phyloP scores from a whole-genome alignment of 352 stramenopile species.

The Pythium aristosporum region DNA sequence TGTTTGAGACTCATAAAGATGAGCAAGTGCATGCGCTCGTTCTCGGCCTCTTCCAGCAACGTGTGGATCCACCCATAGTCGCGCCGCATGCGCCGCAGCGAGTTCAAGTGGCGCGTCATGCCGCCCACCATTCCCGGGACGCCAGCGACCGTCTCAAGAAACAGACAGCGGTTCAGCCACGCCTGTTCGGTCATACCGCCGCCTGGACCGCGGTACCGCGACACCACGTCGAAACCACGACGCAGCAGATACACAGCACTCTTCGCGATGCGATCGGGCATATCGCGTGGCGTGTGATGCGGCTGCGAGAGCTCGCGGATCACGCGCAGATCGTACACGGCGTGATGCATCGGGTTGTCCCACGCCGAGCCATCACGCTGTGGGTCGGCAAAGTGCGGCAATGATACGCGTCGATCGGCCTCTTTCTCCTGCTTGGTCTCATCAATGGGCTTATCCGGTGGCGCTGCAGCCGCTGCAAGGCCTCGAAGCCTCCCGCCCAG shows the following conservation, averaged over 20 bases:
- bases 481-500: background rate
- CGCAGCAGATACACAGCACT: conserved; percentile 47
- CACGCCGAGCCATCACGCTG: conserved; percentile 5
- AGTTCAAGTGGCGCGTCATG: conserved; percentile 74
- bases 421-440: background rate
- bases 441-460: background rate
- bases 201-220: conserved; percentile 46
- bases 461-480: background rate
- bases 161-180: conserved; percentile 69
- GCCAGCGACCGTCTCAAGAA: conserved; percentile 75
- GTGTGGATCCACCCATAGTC: conserved; percentile 92
- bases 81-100: conserved; percentile 70
- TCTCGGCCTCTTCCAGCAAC: conserved; percentile 90
- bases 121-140: conserved; percentile 74
- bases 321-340: conserved; percentile 39
- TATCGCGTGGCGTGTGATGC: conserved; percentile 33
- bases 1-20: conserved; percentile 91
- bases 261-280: conserved; percentile 39
- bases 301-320: conserved; percentile 37
- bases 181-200: conserved; percentile 56
- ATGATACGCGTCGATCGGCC: background rate
- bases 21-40: conserved; percentile 92
- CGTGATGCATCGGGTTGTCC: conserved; percentile 45
- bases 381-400: background rate
- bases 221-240: conserved; percentile 46